Evolutionary conservation across 176 grass and related monocot genomes (phyloP), one percentile per base, ranked within the genome.

Genomic region (Phoenix roebelenii): DNA sequence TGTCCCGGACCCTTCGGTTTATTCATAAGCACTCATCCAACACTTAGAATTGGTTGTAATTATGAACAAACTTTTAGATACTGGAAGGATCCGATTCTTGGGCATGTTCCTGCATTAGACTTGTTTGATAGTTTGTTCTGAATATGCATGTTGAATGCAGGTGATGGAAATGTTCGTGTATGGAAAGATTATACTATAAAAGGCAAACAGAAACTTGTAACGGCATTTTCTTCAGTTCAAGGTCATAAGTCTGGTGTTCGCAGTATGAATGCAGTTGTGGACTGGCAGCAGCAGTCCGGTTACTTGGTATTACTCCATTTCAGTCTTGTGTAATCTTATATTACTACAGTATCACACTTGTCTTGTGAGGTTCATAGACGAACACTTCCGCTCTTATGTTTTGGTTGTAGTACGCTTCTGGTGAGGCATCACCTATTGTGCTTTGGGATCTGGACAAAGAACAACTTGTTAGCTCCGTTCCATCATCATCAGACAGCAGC

Each of bases 261-360:
- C 57, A 53, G 50, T n/a, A 63, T 26, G 39, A 76, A 76, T 78
- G 60, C 78, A 54, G 82, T 92, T 54, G 54, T 93, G 1, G 94
- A 99, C 65, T 99, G 94, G 94, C 94, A 99, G 67, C 94, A 99
- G 66, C 79, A 89, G 66, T 99, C 88, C 51, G 88, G 94, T 67
- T 93, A 77, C 73, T 74, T 99, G 82, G 94, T 93, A 77, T 70
- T 80, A 64, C 52, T 66, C 24, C 66, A 16, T 63, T 44, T 44
- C 12, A 28, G 26, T 22, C 63, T 19, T 5, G 17, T 30, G 39
- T 66, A 39, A 44, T 44, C 35, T 44, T 14, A 44, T 9, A 44
- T 9, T 44, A 44, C 35, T 14, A 12, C 12, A 9, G 35, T 44
- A 44, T 44, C 2, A 3, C 5, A 44, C 2, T 18, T 28, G 12